These are phyloP conservation scores for Trifolium repens DNA, from an alignment of 306 rosid genomes.

Conservation along the genomic window DNA sequence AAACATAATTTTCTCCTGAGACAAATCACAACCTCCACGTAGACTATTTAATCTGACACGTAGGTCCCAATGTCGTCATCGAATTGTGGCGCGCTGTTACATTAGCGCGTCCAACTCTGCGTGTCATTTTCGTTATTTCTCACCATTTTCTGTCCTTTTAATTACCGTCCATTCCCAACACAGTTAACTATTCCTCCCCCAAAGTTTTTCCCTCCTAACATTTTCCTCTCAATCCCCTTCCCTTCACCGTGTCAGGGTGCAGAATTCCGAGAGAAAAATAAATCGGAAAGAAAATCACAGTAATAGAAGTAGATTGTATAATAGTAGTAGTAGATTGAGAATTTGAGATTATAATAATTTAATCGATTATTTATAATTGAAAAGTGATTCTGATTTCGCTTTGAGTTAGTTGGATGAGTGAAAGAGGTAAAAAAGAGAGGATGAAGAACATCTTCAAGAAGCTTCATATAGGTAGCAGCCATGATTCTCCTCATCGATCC, in stretches of 20 bases:
- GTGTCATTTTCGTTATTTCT: constrained; percentile 50
- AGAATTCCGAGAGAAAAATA: background rate
- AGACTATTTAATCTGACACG: constrained; percentile 25
- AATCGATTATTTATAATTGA: background rate
- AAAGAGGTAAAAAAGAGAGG: constrained; percentile 48
- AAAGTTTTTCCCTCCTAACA: constrained; percentile 60
- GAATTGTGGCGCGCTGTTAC: constrained; percentile 35
- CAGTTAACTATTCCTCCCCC: constrained; percentile 20
- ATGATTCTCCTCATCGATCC: constrained; percentile 71
- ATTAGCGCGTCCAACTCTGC: constrained; percentile 24
- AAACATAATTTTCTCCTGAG: too few species aligned
- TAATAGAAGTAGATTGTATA: too few species aligned
- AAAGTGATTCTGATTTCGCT: constrained; percentile 15
- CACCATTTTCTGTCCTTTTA: background rate
- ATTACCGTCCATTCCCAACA: constrained; percentile 8
- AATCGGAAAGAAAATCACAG: constrained; percentile 12
- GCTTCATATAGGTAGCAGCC: constrained; percentile 75
- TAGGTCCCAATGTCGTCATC: constrained; percentile 26
- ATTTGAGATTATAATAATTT: background rate
- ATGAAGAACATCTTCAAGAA: constrained; percentile 99
- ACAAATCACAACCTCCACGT: constrained; percentile 34
- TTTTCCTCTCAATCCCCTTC: constrained; percentile 31
- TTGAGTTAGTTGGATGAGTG: constrained; percentile 36
- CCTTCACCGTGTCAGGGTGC: constrained; percentile 27
- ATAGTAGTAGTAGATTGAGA: background rate